These are phyloP conservation scores for Termitomyces eurrhizus DNA, from an alignment of 768 basidiomycete species.

Conservation along the genomic window DNA sequence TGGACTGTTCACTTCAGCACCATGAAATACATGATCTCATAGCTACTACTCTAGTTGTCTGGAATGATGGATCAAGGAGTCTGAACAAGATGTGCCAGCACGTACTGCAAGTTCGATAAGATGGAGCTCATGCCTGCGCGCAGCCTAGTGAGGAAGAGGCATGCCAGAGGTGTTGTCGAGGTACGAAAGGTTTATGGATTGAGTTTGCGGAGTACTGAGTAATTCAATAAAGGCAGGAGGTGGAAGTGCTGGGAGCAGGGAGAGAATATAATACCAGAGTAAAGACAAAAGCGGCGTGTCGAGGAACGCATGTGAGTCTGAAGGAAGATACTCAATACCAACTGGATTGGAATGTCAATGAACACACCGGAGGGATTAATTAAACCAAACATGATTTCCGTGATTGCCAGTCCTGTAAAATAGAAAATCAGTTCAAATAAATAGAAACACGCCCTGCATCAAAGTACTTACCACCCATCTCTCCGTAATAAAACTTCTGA, in stretches of 20 bases:
- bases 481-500: constrained; percentile 72
- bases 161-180: constrained; percentile 76
- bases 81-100: no score
- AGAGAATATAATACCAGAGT: constrained; percentile 72
- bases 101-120: no score
- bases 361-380: constrained; percentile 60
- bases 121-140: constrained; percentile 71
- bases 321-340: background rate
- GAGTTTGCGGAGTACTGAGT: constrained; percentile 64
- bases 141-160: constrained; percentile 84
- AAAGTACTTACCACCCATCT: constrained; percentile 52
- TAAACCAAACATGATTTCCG: constrained; percentile 63
- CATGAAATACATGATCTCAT: no score
- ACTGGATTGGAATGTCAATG: background rate
- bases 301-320: constrained; percentile 61
- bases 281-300: constrained; percentile 73
- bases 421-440: background rate
- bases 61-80: no score
- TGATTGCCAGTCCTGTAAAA: constrained; percentile 44
- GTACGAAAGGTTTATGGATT: constrained; percentile 72
- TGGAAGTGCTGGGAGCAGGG: constrained; percentile 38
- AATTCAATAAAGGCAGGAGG: constrained; percentile 47
- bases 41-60: no score
- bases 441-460: background rate
- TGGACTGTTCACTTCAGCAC: no score